A percentile compares a stretch with the other conserved stretches of the same genome.
These are phyloP conservation scores for Penicillium manginii DNA, from an alignment of 495 filamentous ascomycete species.

Conservation along the genomic window DNA sequence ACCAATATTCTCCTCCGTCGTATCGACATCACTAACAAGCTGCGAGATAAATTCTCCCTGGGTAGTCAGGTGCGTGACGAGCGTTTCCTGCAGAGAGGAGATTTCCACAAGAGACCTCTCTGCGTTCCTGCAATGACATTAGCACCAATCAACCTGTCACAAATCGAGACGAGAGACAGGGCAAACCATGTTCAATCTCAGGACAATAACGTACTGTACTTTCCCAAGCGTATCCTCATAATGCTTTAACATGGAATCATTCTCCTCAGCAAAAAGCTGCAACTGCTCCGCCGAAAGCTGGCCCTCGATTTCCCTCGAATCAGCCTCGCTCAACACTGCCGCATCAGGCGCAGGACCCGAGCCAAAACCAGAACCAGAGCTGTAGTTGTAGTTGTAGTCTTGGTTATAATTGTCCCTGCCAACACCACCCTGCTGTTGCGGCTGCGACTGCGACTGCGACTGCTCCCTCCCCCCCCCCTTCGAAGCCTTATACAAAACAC, in stretches of 20 bases:
- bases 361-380: background rate
- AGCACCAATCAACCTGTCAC: no score
- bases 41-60: constrained; percentile 88
- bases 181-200: no score
- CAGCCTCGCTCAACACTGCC: constrained; percentile 41
- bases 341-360: constrained; percentile 18
- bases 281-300: constrained; percentile 80
- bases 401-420: background rate
- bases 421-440: constrained; percentile 9
- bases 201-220: constrained; percentile 78
- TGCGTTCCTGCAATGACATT: constrained; percentile 64
- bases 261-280: constrained; percentile 92
- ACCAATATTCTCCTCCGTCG: constrained; percentile 82
- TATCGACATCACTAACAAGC: constrained; percentile 80
- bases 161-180: no score
- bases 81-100: constrained; percentile 84
- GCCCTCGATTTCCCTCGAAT: constrained; percentile 55
- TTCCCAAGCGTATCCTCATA: constrained; percentile 91
- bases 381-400: background rate
- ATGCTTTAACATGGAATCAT: constrained; percentile 87
- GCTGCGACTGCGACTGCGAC: no score
- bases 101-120: constrained; percentile 93
- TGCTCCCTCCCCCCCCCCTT: no score
- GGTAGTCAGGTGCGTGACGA: constrained; percentile 79
- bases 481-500: constrained; percentile 70